Evolutionary conservation across 495 filamentous ascomycete genomes (phyloP).

Genomic region (Aspergillus saccharolyticus): DNA sequence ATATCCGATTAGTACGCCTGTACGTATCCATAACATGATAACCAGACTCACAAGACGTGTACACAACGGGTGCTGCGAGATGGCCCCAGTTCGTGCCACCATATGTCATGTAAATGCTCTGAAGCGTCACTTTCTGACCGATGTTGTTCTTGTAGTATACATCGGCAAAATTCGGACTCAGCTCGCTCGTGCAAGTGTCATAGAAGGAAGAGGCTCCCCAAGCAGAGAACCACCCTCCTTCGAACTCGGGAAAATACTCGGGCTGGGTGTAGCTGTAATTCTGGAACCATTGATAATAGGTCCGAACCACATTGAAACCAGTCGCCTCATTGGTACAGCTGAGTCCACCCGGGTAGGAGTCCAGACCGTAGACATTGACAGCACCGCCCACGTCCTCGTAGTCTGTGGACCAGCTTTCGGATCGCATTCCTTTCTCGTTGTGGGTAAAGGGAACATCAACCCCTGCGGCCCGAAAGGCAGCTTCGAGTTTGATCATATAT

Average conservation of each 20-base stretch:
- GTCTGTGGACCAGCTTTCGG: conserved; percentile 49
- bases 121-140: conserved; percentile 44
- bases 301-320: conserved; percentile 48
- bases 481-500: conserved; percentile 40
- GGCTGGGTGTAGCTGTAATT: conserved; percentile 52
- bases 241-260: conserved; percentile 47
- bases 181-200: conserved; percentile 28
- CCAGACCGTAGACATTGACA: conserved; percentile 52
- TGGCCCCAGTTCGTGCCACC: conserved; percentile 57
- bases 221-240: conserved; percentile 49
- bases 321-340: conserved; percentile 46
- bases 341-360: conserved; percentile 51
- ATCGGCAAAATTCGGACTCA: conserved; percentile 45
- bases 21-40: conserved; percentile 56
- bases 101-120: conserved; percentile 50
- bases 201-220: conserved; percentile 48
- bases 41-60: conserved; percentile 50
- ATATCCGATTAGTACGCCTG: conserved; percentile 43
- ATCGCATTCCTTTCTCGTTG: conserved; percentile 51
- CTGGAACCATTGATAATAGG: conserved; percentile 55
- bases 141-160: conserved; percentile 52
- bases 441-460: conserved; percentile 47
- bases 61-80: conserved; percentile 44
- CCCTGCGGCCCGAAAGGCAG: conserved; percentile 42
- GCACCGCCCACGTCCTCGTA: conserved; percentile 51